Conservation (phyloP, 129 eudicot genomes). For the Gnaphalium uliginosum region DNA sequence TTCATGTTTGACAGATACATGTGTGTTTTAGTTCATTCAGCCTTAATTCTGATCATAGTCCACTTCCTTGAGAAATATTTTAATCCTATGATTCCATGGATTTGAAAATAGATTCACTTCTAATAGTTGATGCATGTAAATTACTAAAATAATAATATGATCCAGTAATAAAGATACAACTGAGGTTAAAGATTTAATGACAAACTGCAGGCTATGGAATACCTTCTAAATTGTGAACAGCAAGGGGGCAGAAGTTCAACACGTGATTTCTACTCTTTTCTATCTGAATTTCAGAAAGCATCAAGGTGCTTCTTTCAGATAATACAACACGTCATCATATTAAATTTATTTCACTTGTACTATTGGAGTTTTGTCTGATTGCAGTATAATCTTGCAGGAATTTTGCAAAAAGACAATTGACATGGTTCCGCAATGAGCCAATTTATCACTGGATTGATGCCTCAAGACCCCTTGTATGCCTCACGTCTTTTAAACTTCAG, state of each 20-base stretch:
- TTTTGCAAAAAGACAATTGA: conserved; percentile 86
- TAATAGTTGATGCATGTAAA: background rate
- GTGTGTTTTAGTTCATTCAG: background rate
- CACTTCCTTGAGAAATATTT: background rate
- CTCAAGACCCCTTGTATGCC: conserved; percentile 73
- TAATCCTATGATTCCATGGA: background rate
- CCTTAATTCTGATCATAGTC: background rate
- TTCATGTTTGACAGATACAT: background rate
- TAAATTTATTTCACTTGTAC: conserved; percentile 12
- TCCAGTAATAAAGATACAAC: background rate
- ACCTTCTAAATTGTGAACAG: conserved; percentile 59
- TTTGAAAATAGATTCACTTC: background rate
- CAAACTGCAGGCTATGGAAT: conserved; percentile 74
- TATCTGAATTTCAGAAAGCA: conserved; percentile 83
- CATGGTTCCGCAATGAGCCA: conserved; percentile 92
- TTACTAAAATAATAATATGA: background rate
- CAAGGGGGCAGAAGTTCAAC: conserved; percentile 76
- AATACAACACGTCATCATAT: background rate
- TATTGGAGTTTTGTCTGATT: background rate
- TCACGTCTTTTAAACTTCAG: conserved; percentile 14
- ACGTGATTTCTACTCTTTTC: conserved; percentile 54
- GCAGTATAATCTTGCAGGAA: conserved; percentile 47
- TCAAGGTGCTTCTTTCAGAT: conserved; percentile 53
- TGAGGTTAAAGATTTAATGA: conserved; percentile 14
- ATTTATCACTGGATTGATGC: conserved; percentile 90